Conservation (phyloP, 441 rosid genomes). For the Aleurites moluccanus region DNA sequence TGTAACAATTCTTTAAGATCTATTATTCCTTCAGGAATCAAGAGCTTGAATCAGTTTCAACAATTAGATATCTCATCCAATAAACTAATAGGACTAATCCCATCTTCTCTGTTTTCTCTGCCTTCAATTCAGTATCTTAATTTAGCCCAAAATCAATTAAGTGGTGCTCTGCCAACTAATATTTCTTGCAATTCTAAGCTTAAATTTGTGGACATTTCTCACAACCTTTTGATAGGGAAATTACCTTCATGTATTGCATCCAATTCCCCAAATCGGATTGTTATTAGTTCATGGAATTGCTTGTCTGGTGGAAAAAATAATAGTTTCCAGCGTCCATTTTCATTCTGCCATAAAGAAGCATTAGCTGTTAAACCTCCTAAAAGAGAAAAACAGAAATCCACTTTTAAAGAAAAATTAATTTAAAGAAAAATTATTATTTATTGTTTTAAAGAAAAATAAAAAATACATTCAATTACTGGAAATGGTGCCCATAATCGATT, state of each 20-base stretch:
- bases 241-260: constrained; percentile 58
- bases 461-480: too few relatives aligned
- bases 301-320: constrained; percentile 49
- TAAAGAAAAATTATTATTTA: too few relatives aligned
- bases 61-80: constrained; percentile 65
- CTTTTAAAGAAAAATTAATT: too few relatives aligned
- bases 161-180: constrained; percentile 51
- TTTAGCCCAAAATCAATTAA: constrained; percentile 55
- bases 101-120: constrained; percentile 56
- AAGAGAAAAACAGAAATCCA: constrained; percentile 32
- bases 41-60: constrained; percentile 46
- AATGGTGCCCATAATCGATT: too few relatives aligned
- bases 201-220: constrained; percentile 58
- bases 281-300: constrained; percentile 77
- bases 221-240: constrained; percentile 67
- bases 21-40: constrained; percentile 47
- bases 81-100: constrained; percentile 55
- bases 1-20: constrained; percentile 70
- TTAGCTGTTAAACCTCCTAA: constrained; percentile 64
- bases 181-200: constrained; percentile 54
- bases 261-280: constrained; percentile 43
- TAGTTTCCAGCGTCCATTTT: constrained; percentile 61
- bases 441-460: too few relatives aligned
- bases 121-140: constrained; percentile 56
- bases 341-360: constrained; percentile 78